Percentiles rank a stretch among this genome's conserved stretches.
phyloP scores from a whole-genome alignment of 2,329 filamentous ascomycete genomes.

The Aureobasidium namibiae region DNA sequence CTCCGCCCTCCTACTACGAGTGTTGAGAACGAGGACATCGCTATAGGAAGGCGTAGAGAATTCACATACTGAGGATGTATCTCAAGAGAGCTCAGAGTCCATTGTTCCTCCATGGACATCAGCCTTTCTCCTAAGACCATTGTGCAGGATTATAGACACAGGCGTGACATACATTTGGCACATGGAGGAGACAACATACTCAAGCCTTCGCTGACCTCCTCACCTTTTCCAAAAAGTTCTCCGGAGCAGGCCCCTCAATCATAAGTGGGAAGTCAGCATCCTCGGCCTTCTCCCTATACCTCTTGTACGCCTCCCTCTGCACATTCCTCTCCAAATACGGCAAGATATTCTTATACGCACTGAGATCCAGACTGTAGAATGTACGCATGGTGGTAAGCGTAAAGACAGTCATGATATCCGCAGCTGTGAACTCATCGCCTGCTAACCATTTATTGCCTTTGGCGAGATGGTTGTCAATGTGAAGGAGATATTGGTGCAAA shows the following conservation, averaged over 20 bases:
- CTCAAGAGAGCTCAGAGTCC: no score
- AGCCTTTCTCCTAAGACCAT: no score
- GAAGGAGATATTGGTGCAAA: slow-evolving; percentile 32
- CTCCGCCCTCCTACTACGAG: no score
- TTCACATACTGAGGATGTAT: no score
- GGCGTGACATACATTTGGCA: no score
- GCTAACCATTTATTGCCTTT: slow-evolving; percentile 45
- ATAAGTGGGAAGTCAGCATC: slow-evolving; percentile 21
- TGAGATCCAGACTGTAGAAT: slow-evolving; percentile 33
- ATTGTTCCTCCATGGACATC: no score
- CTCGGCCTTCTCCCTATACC: slow-evolving; percentile 27
- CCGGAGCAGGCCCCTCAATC: slow-evolving; percentile 20
- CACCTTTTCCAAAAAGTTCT: slow-evolving; percentile 22
- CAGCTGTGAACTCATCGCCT: slow-evolving; percentile 54
- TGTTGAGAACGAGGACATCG: no score
- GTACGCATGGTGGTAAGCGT: slow-evolving; percentile 53
- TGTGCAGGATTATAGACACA: no score
- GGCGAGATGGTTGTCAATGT: slow-evolving; percentile 43
- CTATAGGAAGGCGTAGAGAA: no score
- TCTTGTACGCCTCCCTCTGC: slow-evolving; percentile 22
- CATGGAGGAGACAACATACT: neutral
- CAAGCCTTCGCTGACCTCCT: neutral
- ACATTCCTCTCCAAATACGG: slow-evolving; percentile 22
- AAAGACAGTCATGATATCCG: slow-evolving; percentile 58
- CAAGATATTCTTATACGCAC: slow-evolving; percentile 21